A percentile compares a stretch with the other conserved stretches of the same genome.
phyloP scores from a whole-genome alignment of 805 yeast species.

The Ogataea paradorogensis region DNA sequence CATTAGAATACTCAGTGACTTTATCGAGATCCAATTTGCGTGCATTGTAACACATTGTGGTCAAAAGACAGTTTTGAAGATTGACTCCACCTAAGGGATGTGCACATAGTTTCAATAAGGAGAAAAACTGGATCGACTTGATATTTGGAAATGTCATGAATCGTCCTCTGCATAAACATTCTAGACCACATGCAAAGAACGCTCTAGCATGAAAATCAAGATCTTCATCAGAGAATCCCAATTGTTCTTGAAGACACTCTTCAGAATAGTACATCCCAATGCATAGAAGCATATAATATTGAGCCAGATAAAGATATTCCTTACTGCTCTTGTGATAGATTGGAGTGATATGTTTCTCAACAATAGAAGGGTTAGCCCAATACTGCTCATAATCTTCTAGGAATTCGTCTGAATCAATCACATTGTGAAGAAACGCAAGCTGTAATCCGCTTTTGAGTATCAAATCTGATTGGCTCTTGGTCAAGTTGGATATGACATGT shows the following conservation, averaged over 20 bases:
- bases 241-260: conserved; percentile 19
- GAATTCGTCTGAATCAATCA: conserved; percentile 60
- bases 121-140: conserved; percentile 26
- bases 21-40: conserved; percentile 25
- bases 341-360: conserved; percentile 28
- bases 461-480: conserved; percentile 22
- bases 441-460: conserved; percentile 22
- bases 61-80: conserved; percentile 26
- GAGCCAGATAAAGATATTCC: conserved; percentile 30
- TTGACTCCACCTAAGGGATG: conserved; percentile 32
- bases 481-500: conserved; percentile 15
- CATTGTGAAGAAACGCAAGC: conserved; percentile 35
- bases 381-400: conserved; percentile 56
- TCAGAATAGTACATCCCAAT: conserved; percentile 30
- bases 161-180: conserved; percentile 33
- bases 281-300: conserved; percentile 32
- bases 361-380: conserved; percentile 23
- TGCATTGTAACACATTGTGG: conserved; percentile 24
- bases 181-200: conserved; percentile 32
- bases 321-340: conserved; percentile 24
- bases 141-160: conserved; percentile 32
- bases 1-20: conserved; percentile 6
- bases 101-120: conserved; percentile 28
- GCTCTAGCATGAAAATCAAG: conserved; percentile 30
- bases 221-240: conserved; percentile 25